These are phyloP conservation scores for Verbena officinalis DNA, from an alignment of 257 asterid species.

Conservation along the genomic window DNA sequence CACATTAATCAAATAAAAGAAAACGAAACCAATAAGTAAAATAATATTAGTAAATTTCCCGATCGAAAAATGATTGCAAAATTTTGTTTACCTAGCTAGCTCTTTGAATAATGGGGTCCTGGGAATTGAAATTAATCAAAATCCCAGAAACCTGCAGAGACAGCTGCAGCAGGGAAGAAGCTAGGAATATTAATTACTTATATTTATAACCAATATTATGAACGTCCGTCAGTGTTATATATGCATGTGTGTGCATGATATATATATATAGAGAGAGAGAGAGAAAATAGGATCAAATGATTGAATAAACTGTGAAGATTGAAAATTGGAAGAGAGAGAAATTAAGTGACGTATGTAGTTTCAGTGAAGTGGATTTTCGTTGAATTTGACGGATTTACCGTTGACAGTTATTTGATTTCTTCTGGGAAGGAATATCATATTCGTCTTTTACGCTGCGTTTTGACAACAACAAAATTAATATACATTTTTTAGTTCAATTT, in stretches of 20 bases:
- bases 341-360: conserved; percentile 31
- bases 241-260: not conserved
- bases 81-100: not conserved
- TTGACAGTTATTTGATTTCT: conserved; percentile 42
- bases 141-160: conserved; percentile 49
- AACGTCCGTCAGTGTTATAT: conserved; percentile 24
- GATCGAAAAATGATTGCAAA: no score
- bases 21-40: no score
- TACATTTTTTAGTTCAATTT: no score
- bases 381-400: conserved; percentile 29
- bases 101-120: conserved; percentile 30
- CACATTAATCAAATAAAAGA: not conserved
- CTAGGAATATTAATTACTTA: not conserved
- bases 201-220: not conserved
- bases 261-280: not conserved
- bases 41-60: no score
- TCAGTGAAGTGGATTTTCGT: conserved; percentile 16
- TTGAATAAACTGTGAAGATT: conserved; percentile 3
- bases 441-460: conserved; percentile 15
- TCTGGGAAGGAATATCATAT: conserved; percentile 17
- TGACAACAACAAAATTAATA: not conserved
- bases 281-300: conserved; percentile 16
- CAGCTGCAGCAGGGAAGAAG: conserved; percentile 35
- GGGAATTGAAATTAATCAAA: conserved; percentile 25
- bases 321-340: conserved; percentile 39